Conservation (phyloP, 106 monocot species). For the Iris macrosiphon region DNA sequence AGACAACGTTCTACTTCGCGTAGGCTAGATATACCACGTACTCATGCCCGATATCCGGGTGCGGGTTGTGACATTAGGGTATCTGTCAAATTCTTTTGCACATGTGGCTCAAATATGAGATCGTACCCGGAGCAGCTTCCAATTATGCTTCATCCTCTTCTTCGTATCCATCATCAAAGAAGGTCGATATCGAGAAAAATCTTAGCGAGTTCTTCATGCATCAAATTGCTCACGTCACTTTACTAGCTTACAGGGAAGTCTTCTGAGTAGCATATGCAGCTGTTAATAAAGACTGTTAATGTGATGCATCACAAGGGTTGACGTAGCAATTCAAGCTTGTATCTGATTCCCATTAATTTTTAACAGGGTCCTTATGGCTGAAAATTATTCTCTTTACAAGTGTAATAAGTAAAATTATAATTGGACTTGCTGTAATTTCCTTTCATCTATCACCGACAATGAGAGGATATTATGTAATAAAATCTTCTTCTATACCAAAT, state of each 20-base stretch:
- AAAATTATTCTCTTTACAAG: neutral
- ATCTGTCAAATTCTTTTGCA: slow-evolving; percentile 90
- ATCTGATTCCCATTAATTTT: slow-evolving; percentile 1
- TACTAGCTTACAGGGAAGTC: slow-evolving; percentile 76
- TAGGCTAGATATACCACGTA: too few species aligned
- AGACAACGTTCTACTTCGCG: too few species aligned
- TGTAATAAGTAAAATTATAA: neutral
- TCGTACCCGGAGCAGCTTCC: slow-evolving; percentile 35
- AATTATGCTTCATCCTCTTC: slow-evolving; percentile 47
- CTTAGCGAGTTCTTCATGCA: slow-evolving; percentile 94
- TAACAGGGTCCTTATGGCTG: neutral
- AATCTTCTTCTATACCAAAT: too few species aligned
- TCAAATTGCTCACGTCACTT: slow-evolving; percentile 82
- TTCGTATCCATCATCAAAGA: slow-evolving; percentile 48
- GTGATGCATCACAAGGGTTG: neutral
- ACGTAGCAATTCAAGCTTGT: neutral
- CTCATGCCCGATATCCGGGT: too few species aligned
- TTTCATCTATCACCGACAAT: too few species aligned
- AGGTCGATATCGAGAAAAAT: slow-evolving; percentile 80
- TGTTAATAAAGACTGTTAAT: slow-evolving; percentile 28
- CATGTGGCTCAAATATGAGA: slow-evolving; percentile 97
- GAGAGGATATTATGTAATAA: too few species aligned
- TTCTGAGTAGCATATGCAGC: slow-evolving; percentile 81
- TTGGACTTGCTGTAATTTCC: neutral
- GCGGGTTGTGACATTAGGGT: too few species aligned